Evolutionary conservation across 1,139 yeast genomes (phyloP).

Genomic region (Starmera stellimalicola): DNA sequence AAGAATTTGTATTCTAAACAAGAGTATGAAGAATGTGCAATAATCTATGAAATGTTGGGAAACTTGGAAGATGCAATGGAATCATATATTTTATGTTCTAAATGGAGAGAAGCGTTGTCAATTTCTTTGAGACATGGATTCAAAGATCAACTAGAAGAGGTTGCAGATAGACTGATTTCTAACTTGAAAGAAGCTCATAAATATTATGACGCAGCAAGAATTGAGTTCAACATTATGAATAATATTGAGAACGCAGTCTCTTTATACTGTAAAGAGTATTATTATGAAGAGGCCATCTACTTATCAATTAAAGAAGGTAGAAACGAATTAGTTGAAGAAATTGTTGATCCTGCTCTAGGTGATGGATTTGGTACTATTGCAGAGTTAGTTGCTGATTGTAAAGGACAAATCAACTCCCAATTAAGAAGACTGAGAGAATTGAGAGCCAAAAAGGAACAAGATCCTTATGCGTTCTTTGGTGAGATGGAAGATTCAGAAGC

Average conservation of each 20-base stretch:
- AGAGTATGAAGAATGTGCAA: constrained; percentile 63
- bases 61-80: constrained; percentile 54
- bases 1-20: constrained; percentile 43
- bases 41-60: constrained; percentile 63
- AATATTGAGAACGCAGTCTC: constrained; percentile 55
- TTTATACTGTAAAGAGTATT: constrained; percentile 66
- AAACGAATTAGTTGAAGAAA: constrained; percentile 39
- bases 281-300: constrained; percentile 69
- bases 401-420: constrained; percentile 77
- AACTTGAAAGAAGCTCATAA: constrained; percentile 60
- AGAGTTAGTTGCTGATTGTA: constrained; percentile 87
- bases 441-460: constrained; percentile 70
- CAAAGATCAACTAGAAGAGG: constrained; percentile 28
- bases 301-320: constrained; percentile 38
- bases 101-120: constrained; percentile 80
- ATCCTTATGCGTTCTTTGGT: constrained; percentile 80
- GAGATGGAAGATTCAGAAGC: constrained; percentile 56
- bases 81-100: constrained; percentile 57
- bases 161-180: constrained; percentile 51
- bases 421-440: constrained; percentile 75
- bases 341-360: constrained; percentile 65
- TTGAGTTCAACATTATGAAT: constrained; percentile 53
- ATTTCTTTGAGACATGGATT: constrained; percentile 36
- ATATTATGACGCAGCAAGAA: constrained; percentile 77
- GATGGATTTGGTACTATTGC: constrained; percentile 87